Percentiles rank a stretch among this genome's conserved stretches.
These are phyloP conservation scores for Nitzschia inconspicua DNA, from an alignment of 108 stramenopile genomes.

Conservation along the genomic window DNA sequence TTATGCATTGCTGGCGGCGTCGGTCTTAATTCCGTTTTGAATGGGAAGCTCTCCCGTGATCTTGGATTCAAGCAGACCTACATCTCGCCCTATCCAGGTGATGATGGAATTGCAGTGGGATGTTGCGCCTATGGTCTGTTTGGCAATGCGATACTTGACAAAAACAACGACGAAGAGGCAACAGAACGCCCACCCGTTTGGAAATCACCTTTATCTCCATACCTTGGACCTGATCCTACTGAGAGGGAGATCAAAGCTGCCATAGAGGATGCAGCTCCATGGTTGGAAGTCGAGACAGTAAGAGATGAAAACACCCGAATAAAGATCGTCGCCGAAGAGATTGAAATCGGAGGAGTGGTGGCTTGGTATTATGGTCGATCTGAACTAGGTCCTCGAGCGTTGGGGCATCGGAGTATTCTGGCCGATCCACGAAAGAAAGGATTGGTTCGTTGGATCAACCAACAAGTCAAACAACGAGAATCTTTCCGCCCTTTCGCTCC, in stretches of 20 bases:
- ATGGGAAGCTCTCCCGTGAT: constrained; percentile 79
- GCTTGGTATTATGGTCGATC: constrained; percentile 88
- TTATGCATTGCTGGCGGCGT: constrained; percentile 93
- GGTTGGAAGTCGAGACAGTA: constrained; percentile 66
- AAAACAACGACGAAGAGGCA: neutral
- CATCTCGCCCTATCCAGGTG: constrained; percentile 91
- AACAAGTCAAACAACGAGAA: constrained; percentile 87
- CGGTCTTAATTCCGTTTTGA: constrained; percentile 89
- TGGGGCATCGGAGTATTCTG: constrained; percentile 92
- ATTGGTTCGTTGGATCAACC: constrained; percentile 83
- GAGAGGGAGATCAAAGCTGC: constrained; percentile 67
- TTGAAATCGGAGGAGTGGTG: constrained; percentile 79
- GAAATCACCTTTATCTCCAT: constrained; percentile 71
- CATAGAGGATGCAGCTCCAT: constrained; percentile 67
- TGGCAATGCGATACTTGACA: constrained; percentile 30
- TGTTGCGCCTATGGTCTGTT: constrained; percentile 89
- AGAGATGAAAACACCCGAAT: constrained; percentile 47
- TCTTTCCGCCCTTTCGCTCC: constrained; percentile 95
- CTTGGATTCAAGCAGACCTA: constrained; percentile 82
- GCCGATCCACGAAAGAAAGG: constrained; percentile 87
- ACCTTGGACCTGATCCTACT: constrained; percentile 57
- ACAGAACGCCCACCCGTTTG: constrained; percentile 37
- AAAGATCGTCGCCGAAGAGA: constrained; percentile 60
- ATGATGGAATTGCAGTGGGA: constrained; percentile 93
- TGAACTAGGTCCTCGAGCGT: constrained; percentile 91